Base-by-base conservation (phyloP, 345 rosid genomes). In the Garcia nutans region DNA sequence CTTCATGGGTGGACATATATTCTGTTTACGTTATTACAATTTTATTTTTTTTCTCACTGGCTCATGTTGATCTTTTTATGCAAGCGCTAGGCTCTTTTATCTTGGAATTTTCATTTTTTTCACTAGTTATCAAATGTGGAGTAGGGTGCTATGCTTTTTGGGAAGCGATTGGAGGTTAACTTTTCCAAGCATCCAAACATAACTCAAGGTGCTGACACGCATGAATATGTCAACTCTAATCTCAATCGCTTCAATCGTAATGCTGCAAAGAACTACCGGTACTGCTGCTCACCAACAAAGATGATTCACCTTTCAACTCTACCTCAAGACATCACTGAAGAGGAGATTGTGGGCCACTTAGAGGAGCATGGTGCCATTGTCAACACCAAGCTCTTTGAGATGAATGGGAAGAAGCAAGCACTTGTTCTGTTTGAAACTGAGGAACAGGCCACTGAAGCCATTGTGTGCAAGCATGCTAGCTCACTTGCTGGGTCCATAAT, bases 231-330 rank as follows among this genome's bases (percentile, higher is more conserved):
- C 37, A 90, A 88, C 84, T 95, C 99, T 0, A 93, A 88, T 82
- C 94, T 95, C 73, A 95, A 95, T 80, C 97, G 97, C 71, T 93
- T 96, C 87, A 90, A 92, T 83, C 99, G 98, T 54, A 91, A 93
- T 65, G 98, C 99, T 37, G 97, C 95, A 6, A 96, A 96, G 89
- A 93, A 96, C 77, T 96, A 93, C 77, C 93, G 97, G 50, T 93
- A 96, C 80, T 96, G 99, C 85, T 96, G 99, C 84, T 93, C 98
- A 6, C 99, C 99, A 3, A 96, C 98, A 49, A 96, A 91, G 88
- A 96, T 93, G 90, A 85, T 96, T 65, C 99, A 96, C 86, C 78
- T 96, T 52, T 96, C 99, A 22, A 86, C 96, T 70, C 89, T 96
- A 41, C 97, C 99, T 9, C 98, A 88, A 82, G 98, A 91, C 10